A percentile compares a stretch with the other conserved stretches of the same genome.
phyloP scores from a whole-genome alignment of 805 yeast genomes.

The Teunomyces gatunensis region DNA sequence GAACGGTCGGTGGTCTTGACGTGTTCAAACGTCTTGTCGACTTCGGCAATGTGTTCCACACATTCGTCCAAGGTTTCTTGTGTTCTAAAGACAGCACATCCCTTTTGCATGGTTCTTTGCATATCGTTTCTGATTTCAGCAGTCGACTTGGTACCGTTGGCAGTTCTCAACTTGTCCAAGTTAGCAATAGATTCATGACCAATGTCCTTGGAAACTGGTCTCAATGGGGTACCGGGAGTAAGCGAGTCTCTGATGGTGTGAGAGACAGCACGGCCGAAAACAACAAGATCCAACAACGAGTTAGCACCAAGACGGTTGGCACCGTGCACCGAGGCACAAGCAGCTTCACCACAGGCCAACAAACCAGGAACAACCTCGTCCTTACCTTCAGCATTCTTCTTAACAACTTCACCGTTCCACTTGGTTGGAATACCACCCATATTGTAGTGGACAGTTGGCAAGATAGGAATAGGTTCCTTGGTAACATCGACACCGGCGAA shows the following conservation, averaged over 20 bases:
- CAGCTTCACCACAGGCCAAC: constrained; percentile 97
- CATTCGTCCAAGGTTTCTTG: constrained; percentile 91
- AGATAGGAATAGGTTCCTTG: constrained; percentile 96
- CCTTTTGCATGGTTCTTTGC: constrained; percentile 96
- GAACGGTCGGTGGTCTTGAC: constrained; percentile 92
- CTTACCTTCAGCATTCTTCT: constrained; percentile 79
- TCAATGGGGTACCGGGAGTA: constrained; percentile 86
- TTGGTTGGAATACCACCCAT: constrained; percentile 99
- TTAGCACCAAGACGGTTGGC: constrained; percentile 99
- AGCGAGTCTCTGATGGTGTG: constrained; percentile 83
- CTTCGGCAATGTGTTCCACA: constrained; percentile 70
- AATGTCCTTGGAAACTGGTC: constrained; percentile 76
- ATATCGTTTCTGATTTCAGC: constrained; percentile 85
- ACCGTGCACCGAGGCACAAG: constrained; percentile 98
- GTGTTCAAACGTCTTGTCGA: constrained; percentile 71
- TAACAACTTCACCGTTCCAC: constrained; percentile 93
- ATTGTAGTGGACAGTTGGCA: constrained; percentile 98
- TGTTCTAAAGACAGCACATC: constrained; percentile 94
- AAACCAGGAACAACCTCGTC: constrained; percentile 91
- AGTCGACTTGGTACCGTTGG: constrained; percentile 77
- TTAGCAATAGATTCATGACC: constrained; percentile 89
- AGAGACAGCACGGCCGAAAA: constrained; percentile 97
- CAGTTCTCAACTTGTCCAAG: constrained; percentile 84
- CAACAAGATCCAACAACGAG: constrained; percentile 93
- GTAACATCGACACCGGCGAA: constrained; percentile 99